Base-by-base conservation (phyloP, 176 grass and related monocot species). In the Cenchrus americanus region DNA sequence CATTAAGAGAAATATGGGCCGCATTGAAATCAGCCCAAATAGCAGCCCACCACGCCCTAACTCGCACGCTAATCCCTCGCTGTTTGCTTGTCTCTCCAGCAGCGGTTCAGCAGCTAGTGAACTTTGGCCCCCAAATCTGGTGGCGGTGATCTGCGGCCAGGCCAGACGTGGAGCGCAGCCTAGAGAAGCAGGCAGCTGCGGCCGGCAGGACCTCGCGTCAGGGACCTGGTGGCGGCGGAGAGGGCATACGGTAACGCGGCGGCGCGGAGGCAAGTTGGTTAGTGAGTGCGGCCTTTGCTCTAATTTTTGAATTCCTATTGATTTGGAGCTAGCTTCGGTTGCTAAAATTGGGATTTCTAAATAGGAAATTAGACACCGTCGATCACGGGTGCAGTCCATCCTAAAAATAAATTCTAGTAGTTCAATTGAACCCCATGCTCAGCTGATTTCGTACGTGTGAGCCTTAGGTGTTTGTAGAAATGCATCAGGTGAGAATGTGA, bases 391-490 rank as follows among this genome's bases (percentile, higher is more conserved):
- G 24, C 62, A 30, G 5, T 64, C 15, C 7, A 32, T 64, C 26
- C 24, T 13, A 5, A 13, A 23, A 62, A 37, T 37, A 14, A 62
- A 12, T 13, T 27, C 27, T 30, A 22, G 59, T 9, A 11, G 59
- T 13, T 27, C 59, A 61, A 11, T 62, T 26, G 58, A 62, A 11
- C 59, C 2, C 22, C 10, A 12, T 6, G 23, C 14, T 8, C 12
- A 3, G 46, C 10, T 22, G 27, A n/a, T 48, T 27, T 19, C 47
- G 5, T 52, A 9, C 17, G 6, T 41, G 21, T 21, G 84, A 44
- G 32, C 23, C 60, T 57, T 11, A 86, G 63, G 46, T 91, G 86
- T 81, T 84, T 69, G 70, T 86, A 73, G 88, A 80, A 74, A 85
- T 94, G 72, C 64, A 47, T 61, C 83, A 86, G 34, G 34, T 37